Evolutionary conservation across 768 basidiomycete species (phyloP).

Genomic region (Artomyces pyxidatus): DNA sequence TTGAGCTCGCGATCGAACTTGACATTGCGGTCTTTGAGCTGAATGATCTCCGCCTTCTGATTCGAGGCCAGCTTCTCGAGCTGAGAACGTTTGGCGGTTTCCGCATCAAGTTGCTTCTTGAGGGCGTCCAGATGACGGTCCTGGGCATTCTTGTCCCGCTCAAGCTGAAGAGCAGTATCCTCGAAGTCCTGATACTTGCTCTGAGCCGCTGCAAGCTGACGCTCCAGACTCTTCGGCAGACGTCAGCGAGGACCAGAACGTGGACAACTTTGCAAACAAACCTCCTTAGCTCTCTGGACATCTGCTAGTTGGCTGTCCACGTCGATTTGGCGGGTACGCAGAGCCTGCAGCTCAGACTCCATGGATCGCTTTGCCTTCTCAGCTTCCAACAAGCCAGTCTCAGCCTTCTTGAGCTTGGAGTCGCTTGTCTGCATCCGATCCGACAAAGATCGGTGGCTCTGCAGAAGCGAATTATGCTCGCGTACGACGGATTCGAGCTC

Average conservation of each 20-base stretch:
- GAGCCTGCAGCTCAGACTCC: conserved; percentile 65
- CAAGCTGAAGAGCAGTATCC: conserved; percentile 76
- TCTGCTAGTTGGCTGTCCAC: conserved; percentile 57
- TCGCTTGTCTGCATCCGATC: conserved; percentile 50
- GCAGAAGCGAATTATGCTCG: conserved; percentile 52
- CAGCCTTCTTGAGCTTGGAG: conserved; percentile 40
- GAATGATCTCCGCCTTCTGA: conserved; percentile 63
- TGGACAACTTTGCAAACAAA: conserved; percentile 21
- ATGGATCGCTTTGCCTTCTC: conserved; percentile 61
- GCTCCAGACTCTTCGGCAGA: conserved; percentile 55
- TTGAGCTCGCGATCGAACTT: conserved; percentile 77
- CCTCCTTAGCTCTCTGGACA: conserved; percentile 64
- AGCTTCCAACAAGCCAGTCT: conserved; percentile 42
- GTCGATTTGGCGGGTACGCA: conserved; percentile 65
- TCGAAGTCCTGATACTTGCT: conserved; percentile 80
- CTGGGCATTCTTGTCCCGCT: conserved; percentile 72
- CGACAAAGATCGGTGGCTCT: conserved; percentile 56
- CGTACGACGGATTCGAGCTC: conserved; percentile 61
- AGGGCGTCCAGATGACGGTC: conserved; percentile 63
- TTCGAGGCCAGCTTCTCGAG: conserved; percentile 57
- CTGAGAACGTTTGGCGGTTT: conserved; percentile 63
- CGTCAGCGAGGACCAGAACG: conserved; percentile 2
- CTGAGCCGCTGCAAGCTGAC: conserved; percentile 64
- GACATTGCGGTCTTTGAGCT: conserved; percentile 57
- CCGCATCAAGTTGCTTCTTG: conserved; percentile 66